Evolutionary conservation across 2,329 filamentous ascomycete genomes (phyloP), one percentile per base, ranked within the genome.

Genomic region (Xylaria sp.): DNA sequence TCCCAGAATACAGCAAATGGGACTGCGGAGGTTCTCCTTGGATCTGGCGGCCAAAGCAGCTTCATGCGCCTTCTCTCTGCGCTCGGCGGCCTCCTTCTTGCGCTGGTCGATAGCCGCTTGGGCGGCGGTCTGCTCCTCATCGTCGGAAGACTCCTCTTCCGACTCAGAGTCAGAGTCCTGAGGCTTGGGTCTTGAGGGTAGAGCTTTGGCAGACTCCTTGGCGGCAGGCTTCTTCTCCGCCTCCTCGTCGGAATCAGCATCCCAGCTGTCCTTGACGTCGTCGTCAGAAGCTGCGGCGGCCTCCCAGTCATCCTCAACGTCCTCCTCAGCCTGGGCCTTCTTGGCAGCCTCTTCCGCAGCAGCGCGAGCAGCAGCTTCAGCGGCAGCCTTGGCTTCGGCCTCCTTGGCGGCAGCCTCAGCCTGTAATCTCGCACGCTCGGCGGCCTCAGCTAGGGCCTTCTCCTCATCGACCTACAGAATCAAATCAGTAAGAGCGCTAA

Each of bases 1-100:
- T 71, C 94, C 94, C 65, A 99, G 86, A 83, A 99, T 99, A 88
- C 93, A 97, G 83, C 94, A 97, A 77, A 99, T 99, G 56, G 94
- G 94, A 47, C 94, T 97, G 60, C 94, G 91, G 59, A 99, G 84
- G 76, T 99, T 88, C 74, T 99, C 92, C 76, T 90, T 92, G 19
- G 93, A 97, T 63, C 92, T 85, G 53, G 93, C 92, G 50, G 91
- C 92, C 72, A 97, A 76, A 16, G 94, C 94, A 63, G 92, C 93
- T 75, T 97, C 91, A 73, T 96, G 91, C 60, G 92, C 89, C 76
- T 91, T 91, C 77, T 92, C 90, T 70, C 93, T 86, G 71, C 93
- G 86, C 69, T 94, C 91, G 13, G 91, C 90, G 50, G 92, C 92
- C 71, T 96, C 92, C 67, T 87, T 89, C 79, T 97, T 97, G 69